phyloP scores from a whole-genome alignment of 176 grass and related monocot genomes.

The Triticum dicoccoides region DNA sequence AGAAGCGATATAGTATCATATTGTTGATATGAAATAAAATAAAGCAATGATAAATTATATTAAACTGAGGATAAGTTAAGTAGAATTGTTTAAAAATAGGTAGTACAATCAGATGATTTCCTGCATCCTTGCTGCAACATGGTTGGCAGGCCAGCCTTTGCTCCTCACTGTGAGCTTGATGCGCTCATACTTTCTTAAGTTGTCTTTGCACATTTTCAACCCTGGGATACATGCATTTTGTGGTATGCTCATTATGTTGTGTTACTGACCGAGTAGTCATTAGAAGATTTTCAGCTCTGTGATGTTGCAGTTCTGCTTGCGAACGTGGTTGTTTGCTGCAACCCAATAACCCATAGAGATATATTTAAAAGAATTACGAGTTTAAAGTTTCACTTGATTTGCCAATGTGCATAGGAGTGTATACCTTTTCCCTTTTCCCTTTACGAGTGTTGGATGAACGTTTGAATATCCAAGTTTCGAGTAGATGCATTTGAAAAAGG shows the following conservation, averaged over 20 bases:
- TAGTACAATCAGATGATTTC: background rate
- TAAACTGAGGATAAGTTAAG: background rate
- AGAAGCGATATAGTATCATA: background rate
- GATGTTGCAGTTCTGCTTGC: background rate
- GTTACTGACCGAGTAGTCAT: background rate
- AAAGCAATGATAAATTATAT: background rate
- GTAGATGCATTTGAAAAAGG: background rate
- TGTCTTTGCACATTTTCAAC: background rate
- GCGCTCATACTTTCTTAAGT: background rate
- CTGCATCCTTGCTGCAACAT: slow-evolving; percentile 6
- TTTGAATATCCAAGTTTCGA: background rate
- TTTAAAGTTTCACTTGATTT: background rate
- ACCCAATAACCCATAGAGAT: background rate
- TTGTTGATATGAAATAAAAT: slow-evolving; percentile 1
- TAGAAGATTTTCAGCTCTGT: background rate
- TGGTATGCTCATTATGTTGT: background rate
- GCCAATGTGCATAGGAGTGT: background rate
- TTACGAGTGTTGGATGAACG: background rate
- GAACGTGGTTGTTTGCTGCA: background rate
- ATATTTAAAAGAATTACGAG: background rate
- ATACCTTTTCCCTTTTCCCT: background rate
- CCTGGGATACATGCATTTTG: background rate
- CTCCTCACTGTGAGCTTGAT: background rate
- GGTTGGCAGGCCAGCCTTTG: background rate
- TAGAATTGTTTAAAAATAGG: background rate